Evolutionary conservation across 352 stramenopile species (phyloP), one percentile per base, ranked within the genome.

Genomic region (Pythium diclinum): DNA sequence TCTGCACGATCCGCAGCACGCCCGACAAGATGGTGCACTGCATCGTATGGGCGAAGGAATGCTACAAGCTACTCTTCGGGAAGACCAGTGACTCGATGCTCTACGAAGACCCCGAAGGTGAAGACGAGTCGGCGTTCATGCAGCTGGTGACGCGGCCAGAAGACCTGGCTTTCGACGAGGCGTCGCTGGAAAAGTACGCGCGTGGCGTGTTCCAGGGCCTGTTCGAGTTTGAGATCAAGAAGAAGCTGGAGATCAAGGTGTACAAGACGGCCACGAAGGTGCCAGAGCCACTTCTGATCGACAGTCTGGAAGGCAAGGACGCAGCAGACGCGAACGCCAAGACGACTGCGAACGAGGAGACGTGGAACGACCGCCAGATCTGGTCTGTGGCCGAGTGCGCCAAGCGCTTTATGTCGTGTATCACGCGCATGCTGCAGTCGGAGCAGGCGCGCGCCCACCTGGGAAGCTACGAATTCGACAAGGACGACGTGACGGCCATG

Each of bases 1-100:
- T 99, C 72, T 99, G 98, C 77, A 99, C 98, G 44, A 99, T 99
- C 75, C 91, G 97, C 70, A 96, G 87, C 48, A 99, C 98, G 16
- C 98, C 98, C 0, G 95, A 97, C 73, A 99, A 99, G 82, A 98
- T 98, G 62, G 98, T 99, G 30, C 98, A 99, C 79, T 99, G 97
- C 75, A 99, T 99, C 67, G 97, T 99, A 30, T 99, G 97, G 97
- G 96, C 95, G 40, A 95, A 95, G 56, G 87, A 95, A 68, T 95
- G 83, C 69, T 95, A 92, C 73, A 95, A 95, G 69, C 71, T 95
- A 49, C 68, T 95, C 2, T 95, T 95, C 53, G 87, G 85, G 30
- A 93, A 94, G 59, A 83, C 65, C 19, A 76, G 81, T 25, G 87
- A 96, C 65, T 95, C 93, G 38, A 99, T 99, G 96, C 82, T 99